A percentile compares a stretch with the other conserved stretches of the same genome.
phyloP scores from a whole-genome alignment of 2,329 filamentous ascomycete species.

The Hymenotorrendiella dingleyae region DNA sequence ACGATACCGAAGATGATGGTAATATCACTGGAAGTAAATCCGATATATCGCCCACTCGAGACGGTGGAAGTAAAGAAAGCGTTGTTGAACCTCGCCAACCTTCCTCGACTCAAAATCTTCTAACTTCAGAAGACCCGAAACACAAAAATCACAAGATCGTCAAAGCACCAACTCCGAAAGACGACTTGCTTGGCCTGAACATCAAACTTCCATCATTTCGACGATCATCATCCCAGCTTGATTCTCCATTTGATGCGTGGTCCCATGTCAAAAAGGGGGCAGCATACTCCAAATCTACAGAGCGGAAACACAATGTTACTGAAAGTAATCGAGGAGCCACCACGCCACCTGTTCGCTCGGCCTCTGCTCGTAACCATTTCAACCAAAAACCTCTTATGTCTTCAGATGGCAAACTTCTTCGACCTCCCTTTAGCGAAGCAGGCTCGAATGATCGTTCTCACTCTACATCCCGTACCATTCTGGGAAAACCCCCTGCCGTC shows the following conservation, averaged over 20 bases:
- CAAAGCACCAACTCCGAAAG: background rate
- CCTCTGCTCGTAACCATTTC: background rate
- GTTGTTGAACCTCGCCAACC: too few relatives aligned
- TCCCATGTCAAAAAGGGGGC: conserved; percentile 33
- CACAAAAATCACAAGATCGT: background rate
- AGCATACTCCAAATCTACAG: background rate
- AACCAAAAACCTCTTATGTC: conserved; percentile 32
- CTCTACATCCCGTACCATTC: background rate
- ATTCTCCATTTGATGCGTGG: conserved; percentile 34
- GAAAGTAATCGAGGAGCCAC: too few relatives aligned
- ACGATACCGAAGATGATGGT: background rate
- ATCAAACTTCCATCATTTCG: conserved; percentile 23
- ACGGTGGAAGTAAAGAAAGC: background rate
- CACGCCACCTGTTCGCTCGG: background rate
- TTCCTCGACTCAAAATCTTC: too few relatives aligned
- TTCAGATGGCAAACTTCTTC: conserved; percentile 36
- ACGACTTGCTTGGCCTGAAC: conserved; percentile 17
- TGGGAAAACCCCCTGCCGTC: too few relatives aligned
- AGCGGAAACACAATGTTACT: background rate
- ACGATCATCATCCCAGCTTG: conserved; percentile 7
- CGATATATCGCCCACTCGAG: background rate
- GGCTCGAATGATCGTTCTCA: background rate
- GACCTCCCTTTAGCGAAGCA: conserved; percentile 40
- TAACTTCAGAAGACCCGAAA: too few relatives aligned
- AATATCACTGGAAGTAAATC: background rate